phyloP scores from a whole-genome alignment of 139 green algal species.

The Micromonas commoda region DNA sequence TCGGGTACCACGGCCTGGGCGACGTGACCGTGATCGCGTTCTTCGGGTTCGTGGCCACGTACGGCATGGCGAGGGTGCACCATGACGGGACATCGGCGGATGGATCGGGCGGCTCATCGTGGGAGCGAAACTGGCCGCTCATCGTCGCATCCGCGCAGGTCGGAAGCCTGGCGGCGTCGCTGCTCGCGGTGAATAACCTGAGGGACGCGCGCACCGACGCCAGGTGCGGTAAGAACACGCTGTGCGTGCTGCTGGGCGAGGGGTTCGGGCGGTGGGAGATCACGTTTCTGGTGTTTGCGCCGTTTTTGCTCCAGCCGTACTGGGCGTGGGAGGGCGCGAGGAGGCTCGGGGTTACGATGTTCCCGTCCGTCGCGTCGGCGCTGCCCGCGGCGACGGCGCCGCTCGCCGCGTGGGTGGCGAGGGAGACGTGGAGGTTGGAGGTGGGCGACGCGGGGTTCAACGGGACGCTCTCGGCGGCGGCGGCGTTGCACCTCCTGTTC shows the following conservation, averaged over 20 bases:
- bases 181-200: slow-evolving; percentile 38
- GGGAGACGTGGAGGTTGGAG: not conserved
- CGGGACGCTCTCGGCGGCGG: not conserved
- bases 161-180: slow-evolving; percentile 26
- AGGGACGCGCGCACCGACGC: slow-evolving; percentile 31
- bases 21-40: slow-evolving; percentile 36
- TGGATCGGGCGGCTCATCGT: too few relatives aligned
- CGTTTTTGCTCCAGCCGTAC: not conserved
- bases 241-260: slow-evolving; percentile 12
- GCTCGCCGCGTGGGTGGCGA: not conserved
- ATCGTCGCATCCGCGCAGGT: slow-evolving; percentile 29
- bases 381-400: not conserved
- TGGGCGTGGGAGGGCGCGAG: not conserved
- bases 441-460: not conserved
- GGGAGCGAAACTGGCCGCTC: too few relatives aligned
- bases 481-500: not conserved
- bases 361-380: too few relatives aligned
- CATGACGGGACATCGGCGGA: too few relatives aligned
- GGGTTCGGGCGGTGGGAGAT: not conserved
- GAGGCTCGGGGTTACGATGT: not conserved
- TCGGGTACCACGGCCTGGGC: slow-evolving; percentile 35
- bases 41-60: slow-evolving; percentile 30
- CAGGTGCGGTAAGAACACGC: slow-evolving; percentile 28
- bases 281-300: not conserved
- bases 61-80: too few relatives aligned